phyloP scores from a whole-genome alignment of 2,329 filamentous ascomycete genomes.

The Aureobasidium vineae region DNA sequence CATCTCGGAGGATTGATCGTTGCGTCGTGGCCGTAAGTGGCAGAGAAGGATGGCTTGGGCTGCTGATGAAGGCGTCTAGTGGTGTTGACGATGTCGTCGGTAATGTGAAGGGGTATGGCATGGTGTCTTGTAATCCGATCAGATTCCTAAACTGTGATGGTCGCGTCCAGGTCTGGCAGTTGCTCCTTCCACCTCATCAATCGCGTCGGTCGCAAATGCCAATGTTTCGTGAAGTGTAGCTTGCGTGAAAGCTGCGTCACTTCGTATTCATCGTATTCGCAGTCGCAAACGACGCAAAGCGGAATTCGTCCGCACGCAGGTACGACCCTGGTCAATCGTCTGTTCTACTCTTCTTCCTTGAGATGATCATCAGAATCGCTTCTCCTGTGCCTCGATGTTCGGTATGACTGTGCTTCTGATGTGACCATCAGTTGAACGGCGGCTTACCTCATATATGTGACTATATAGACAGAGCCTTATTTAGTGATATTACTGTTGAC shows the following conservation, averaged over 20 bases:
- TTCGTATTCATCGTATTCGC: not conserved
- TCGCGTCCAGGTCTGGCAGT: not conserved
- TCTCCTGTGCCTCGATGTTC: not conserved
- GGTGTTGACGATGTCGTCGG: conserved; percentile 87
- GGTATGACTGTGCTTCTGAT: too few relatives aligned
- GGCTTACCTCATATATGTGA: too few relatives aligned
- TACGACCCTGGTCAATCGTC: not conserved
- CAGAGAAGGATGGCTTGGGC: conserved; percentile 83
- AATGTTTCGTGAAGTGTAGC: not conserved
- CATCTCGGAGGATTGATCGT: conserved; percentile 77
- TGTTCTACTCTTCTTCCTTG: not conserved
- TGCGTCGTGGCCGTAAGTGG: conserved; percentile 78
- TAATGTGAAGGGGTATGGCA: conserved; percentile 87
- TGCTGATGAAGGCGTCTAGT: conserved; percentile 73
- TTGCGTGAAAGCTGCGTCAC: not conserved
- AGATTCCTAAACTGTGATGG: too few relatives aligned
- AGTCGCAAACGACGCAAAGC: not conserved
- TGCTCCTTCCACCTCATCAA: not conserved
- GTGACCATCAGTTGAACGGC: too few relatives aligned
- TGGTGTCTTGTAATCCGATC: conserved; percentile 42
- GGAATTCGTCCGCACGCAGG: not conserved
- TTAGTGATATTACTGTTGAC: too few relatives aligned
- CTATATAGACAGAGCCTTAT: too few relatives aligned
- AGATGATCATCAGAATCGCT: not conserved
- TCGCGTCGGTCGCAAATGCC: conserved; percentile 12